Base-by-base conservation (phyloP, 495 filamentous ascomycete genomes). In the Tuber microsphaerosporum region DNA sequence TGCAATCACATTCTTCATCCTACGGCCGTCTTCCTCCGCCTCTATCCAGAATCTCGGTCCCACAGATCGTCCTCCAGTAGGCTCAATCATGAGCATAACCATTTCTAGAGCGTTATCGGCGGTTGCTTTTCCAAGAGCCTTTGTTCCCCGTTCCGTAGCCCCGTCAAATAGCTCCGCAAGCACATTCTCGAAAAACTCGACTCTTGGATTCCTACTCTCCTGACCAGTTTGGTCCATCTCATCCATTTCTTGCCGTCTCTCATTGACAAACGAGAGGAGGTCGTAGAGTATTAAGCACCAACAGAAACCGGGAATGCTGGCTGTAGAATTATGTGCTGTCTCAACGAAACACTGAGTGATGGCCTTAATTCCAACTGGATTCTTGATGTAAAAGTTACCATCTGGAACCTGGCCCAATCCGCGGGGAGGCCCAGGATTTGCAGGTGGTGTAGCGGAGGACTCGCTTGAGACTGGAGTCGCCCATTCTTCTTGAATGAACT, bases 401-500 rank as follows among this genome's bases (percentile, higher is more conserved):
- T 80, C 75, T 69, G 71, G 75, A 56, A 74, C 71, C 12, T 43
- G 65, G 56, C 61, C 39, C 37, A 74, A 56, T 61, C 76, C 76
- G 14, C 22, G 69, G 19, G 80, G 69, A 61, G 80, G 80, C 17
- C 72, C 80, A 65, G 56, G 56, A 12, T 70, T 73, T 22, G 81
- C 56, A 79, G 83, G 72, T 78, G 81, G 71, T 31, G 75, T 79
- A 26, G 77, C 77, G 17, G 82, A 82, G 31, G 81, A 81, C 26
- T 76, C 72, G 26, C 68, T 79, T 39, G 83, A 77, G n/a, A 82
- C 74, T 48, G 81, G 76, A 42, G 76, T 71, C 37, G 80, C 71
- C 71, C 84, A 81, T 48, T 83, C 81, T 19, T 87, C 74, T 43
- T 83, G 79, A 26, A 84, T 73, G 46, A 84, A 75, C 12, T 80